Evolutionary conservation across 768 basidiomycete species (phyloP).

Genomic region (Hygrophorus russula): DNA sequence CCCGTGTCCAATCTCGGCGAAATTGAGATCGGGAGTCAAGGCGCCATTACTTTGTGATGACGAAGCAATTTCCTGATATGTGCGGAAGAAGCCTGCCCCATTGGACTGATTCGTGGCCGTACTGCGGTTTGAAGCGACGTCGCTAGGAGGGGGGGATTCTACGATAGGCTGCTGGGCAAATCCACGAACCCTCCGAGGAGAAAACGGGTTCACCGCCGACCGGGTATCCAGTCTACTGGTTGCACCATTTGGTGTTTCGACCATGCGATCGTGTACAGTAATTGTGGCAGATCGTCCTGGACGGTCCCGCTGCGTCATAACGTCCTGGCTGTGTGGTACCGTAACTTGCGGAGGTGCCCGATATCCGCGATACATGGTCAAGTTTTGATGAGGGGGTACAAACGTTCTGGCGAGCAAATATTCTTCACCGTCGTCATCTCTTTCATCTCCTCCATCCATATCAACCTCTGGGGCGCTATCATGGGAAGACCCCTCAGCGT

Average conservation of each 20-base stretch:
- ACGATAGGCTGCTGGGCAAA: constrained; percentile 45
- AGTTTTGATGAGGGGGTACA: constrained; percentile 10
- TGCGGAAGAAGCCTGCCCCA: constrained; percentile 48
- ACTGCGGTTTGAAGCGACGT: constrained; percentile 46
- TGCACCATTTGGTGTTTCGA: constrained; percentile 16
- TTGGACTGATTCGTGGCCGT: constrained; percentile 40
- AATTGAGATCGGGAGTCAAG: constrained; percentile 63
- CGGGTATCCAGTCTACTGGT: constrained; percentile 26
- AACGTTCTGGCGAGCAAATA: neutral
- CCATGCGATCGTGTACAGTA: constrained; percentile 12
- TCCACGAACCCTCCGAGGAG: constrained; percentile 27
- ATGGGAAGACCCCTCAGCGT: constrained; percentile 40
- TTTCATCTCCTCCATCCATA: constrained; percentile 17
- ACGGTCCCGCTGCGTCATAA: constrained; percentile 12
- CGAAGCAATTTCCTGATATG: constrained; percentile 33
- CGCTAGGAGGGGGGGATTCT: constrained; percentile 56
- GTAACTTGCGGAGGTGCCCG: constrained; percentile 13
- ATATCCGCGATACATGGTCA: constrained; percentile 12
- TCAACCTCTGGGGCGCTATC: constrained; percentile 38
- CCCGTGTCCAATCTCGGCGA: constrained; percentile 69
- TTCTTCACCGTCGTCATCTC: constrained; percentile 13
- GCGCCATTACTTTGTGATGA: constrained; percentile 36
- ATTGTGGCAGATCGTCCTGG: constrained; percentile 16
- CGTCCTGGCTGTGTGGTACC: neutral
- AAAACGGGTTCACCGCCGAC: constrained; percentile 16